phyloP scores from a whole-genome alignment of 2,329 filamentous ascomycete genomes.

The Colletotrichum tropicicola region DNA sequence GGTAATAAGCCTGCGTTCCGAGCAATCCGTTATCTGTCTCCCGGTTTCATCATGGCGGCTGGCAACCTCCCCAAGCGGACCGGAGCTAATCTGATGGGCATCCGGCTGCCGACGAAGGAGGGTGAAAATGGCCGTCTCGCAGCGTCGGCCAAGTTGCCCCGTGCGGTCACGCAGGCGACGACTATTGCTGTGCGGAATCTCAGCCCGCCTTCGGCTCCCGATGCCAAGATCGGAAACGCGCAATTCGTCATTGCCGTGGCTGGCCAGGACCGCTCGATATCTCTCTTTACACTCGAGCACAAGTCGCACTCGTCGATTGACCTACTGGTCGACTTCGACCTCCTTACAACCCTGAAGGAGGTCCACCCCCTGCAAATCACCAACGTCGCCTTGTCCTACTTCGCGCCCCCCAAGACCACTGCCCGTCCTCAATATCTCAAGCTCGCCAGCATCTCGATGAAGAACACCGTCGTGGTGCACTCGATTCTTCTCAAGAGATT shows the following conservation, averaged over 20 bases:
- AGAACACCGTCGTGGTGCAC: conserved; percentile 82
- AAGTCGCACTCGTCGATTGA: conserved; percentile 54
- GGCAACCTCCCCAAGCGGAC: conserved; percentile 67
- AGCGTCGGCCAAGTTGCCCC: conserved; percentile 67
- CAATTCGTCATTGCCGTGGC: conserved; percentile 86
- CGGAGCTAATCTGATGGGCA: conserved; percentile 65
- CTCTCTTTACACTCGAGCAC: conserved; percentile 81
- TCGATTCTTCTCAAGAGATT: conserved; percentile 73
- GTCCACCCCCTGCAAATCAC: conserved; percentile 69
- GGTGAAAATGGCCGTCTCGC: conserved; percentile 56
- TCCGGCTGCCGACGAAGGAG: conserved; percentile 55
- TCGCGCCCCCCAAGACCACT: conserved; percentile 60
- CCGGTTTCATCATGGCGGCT: conserved; percentile 65
- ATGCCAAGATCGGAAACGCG: conserved; percentile 64
- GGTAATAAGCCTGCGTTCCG: conserved; percentile 61
- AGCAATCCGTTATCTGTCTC: conserved; percentile 66
- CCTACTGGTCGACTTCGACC: conserved; percentile 60
- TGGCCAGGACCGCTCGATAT: conserved; percentile 81
- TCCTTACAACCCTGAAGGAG: conserved; percentile 60
- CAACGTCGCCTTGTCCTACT: conserved; percentile 65
- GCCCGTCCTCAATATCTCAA: conserved; percentile 68
- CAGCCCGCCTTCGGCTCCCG: conserved; percentile 59
- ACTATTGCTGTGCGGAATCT: conserved; percentile 81
- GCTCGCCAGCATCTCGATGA: conserved; percentile 83
- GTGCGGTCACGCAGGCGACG: conserved; percentile 76